Base-by-base conservation (phyloP, 176 grass and related monocot species). In the Ensete glaucum region DNA sequence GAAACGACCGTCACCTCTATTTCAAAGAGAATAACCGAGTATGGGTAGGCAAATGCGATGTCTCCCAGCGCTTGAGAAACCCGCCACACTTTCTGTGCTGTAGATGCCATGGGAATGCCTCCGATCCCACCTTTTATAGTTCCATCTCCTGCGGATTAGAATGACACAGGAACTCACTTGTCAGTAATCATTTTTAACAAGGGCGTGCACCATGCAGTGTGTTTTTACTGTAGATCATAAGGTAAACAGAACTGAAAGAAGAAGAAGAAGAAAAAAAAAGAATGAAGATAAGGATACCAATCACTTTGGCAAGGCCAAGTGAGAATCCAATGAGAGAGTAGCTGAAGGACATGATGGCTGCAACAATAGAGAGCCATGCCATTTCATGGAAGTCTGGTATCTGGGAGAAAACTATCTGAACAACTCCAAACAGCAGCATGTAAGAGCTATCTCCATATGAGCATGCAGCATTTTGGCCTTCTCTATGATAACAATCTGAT, bases 341-440 rank as follows among this genome's bases (percentile, higher is more conserved):
- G 48, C 81, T 83, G 83, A 96, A 96, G 2, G 91, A 96, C 91
- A 96, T 96, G 81, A 83, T 64, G 0, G 88, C 85, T 0, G 91
- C 91, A 14, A 84, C 14, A 78, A 86, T 53, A 16, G 91, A 96
- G 55, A 96, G 91, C 91, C 91, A 96, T 1, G 83, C 88, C 91
- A 91, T 96, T 67, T 96, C 76, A 25, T 91, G 85, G 50, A 96
- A 91, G 54, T 82, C 83, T 43, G 88, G 88, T 53, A 96, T 96
- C 77, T 81, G 87, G 15, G 91, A 91, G 77, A 96, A 86, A 8
- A 91, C 19, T 50, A 96, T 62, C 85, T 96, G 85, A 22, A 57
- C 34, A 2, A 72, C 78, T 11, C 91, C 91, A 78, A 96, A 91
- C 50, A 86, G 22, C 14, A 96, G 73, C 85, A 91, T 86, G 79